Evolutionary conservation across 2,329 filamentous ascomycete genomes (phyloP), one percentile per base, ranked within the genome.

Genomic region (Ophiostoma piceae): DNA sequence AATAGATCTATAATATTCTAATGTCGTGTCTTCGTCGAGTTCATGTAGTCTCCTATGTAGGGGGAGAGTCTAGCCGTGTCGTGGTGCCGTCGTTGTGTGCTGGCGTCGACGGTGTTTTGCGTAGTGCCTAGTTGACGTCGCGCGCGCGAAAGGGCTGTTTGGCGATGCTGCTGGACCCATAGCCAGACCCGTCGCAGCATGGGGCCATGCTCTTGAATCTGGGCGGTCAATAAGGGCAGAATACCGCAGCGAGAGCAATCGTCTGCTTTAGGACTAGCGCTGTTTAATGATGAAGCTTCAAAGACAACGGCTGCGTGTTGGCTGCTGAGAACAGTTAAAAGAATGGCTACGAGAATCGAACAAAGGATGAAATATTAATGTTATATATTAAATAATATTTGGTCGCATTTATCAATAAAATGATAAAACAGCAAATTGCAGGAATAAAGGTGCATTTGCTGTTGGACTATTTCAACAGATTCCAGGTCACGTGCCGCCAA

Each of bases 71-170:
- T 12, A 32, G 62, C 32, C 35, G 62, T 65, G 8, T 9, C 22
- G 32, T 37, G 37, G n/a, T 66, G 64, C 35, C 37, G 64, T 66
- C 2, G 37, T 9, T 19, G 35, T 66, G 6, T 39, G 19, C n/a
- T 66, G 64, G 62, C 22, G 8, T 26, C 19, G 16, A 32, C 32
- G 26, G 26, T 64, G 16, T 11, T 64, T 22, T n/a, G 54, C 11
- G 7, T 41, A 14, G 11, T 12, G 16, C 57, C 57, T 62, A 16
- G 60, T 41, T 29, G 64, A 26, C 22, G 64, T 51, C 66, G 66
- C 66, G 43, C 51, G 51, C n/a, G 54, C 35, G 37, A 68, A 68
- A 32, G 67, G 54, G 51, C 22, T 62, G 51, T 39, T 68, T 68
- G 67, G 62, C 62, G 62, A 65, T 66, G 37, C 11, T 37, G 37